Base-by-base conservation (phyloP, 2,329 filamentous ascomycete species). In the Phoma sp. region DNA sequence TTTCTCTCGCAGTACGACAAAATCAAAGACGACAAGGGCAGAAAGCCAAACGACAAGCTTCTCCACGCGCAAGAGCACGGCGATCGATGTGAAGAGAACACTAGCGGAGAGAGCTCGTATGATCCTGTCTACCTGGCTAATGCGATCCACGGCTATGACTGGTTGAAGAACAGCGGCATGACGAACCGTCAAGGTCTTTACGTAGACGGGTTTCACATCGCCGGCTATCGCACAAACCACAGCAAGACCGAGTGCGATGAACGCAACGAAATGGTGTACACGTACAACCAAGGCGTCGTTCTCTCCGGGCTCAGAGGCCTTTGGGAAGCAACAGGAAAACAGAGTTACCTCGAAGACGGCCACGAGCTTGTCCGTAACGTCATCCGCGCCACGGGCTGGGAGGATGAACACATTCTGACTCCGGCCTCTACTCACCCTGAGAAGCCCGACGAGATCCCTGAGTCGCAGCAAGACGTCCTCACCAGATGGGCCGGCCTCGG, bases 251-350 rank as follows among this genome's bases (percentile, higher is more conserved):
- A 85, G 60, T 97, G 94, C 73, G 91, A 97, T 70, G 74, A 85
- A 44, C 85, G 92, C 43, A 91, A 96, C 74, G 86, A 93, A 64
- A 94, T 92, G 87, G 89, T 96, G 8, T 96, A 93, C 75, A 96
- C 92, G 0, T 97, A 98, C 78, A 98, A 98, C 76, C 94, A 98
- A 75, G 94, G 93, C 21, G 92, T 97, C 4, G 69, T 98, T 1
- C 83, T 97, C 21, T 92, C 90, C 4, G 93, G 92, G 12, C 85
- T 92, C 51, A 85, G 91, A 31, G 90, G 88, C 1, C 81, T 97
- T 0, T 97, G 90, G 85, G 84, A 90, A 58, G 87, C 86, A 13
- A 96, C 91, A 0, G 89, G 89, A 12, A 84, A 86, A n/a, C 74
- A 79, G 2, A 81, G 78, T 1, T 97, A 92, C 70, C 81, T 97